Base-by-base conservation (phyloP, 768 basidiomycete species). In the Sarcomyxa edulis region DNA sequence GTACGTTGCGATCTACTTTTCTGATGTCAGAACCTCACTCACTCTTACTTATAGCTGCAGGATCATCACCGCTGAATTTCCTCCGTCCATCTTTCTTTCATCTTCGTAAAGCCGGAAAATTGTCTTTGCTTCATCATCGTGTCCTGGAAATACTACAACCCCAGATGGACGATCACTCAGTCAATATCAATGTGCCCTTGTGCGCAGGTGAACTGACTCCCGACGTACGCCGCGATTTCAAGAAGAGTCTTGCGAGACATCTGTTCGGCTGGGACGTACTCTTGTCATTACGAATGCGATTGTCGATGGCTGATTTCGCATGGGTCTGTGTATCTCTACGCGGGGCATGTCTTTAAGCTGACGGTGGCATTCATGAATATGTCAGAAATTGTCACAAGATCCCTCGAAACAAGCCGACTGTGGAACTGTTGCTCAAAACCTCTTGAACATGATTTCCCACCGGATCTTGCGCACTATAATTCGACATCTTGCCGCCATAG, bases 221-320 rank as follows among this genome's bases (percentile, higher is more conserved):
- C 16, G 68, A 66, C 6, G 45, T 76, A 6, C 67, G 66, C 16
- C 41, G 42, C 16, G 65, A 64, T n/a, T 71, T 84, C 43, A 62
- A 72, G 30, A 55, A 54, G 11, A 78, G 79, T 44, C 50, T 87
- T 12, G 48, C 61, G 1, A 65, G 62, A 7, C 73, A 83, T 51
- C 57, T 88, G 10, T 86, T 77, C 50, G 84, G 84, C 1, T 78
- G 71, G 66, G 68, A 76, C 35, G 54, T 55, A 32, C 51, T 84
- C 16, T 53, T 76, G 27, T 66, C 65, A 1, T 58, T 79, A 23
- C 69, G 83, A 34, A 65, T 84, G 65, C 62, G 72, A 29, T 63
- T 85, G 37, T 65, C 74, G 6, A 43, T 77, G 15, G 67, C 71
- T 1, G 74, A 76, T 55, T 67, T 68, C 44, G 55, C 63, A 28